Base-by-base conservation (phyloP, 1,139 yeast species). In the Blastobotrys indianensis region DNA sequence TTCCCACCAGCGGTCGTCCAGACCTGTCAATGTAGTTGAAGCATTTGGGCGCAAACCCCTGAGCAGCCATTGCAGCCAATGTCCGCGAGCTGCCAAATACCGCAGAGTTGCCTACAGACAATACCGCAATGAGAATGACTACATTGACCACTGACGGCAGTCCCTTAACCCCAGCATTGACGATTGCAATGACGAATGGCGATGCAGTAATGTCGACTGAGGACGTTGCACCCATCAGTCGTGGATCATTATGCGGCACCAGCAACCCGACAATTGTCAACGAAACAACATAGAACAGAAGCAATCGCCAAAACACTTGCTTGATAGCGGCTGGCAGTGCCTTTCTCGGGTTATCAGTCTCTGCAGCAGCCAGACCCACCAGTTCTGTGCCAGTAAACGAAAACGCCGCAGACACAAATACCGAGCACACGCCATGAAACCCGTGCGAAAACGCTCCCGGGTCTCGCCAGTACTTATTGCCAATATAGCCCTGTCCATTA, bases 361-460 rank as follows among this genome's bases (percentile, higher is more conserved):
- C 95, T 15, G 94, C 87, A 31, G 94, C 88, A 15, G 94, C 88
- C 54, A 87, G 70, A 46, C 94, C 94, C 48, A 82, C 83, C 60
- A 84, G 73, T 66, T 85, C 95, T 42, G 84, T 78, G 58, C 94
- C 94, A 46, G 90, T 90, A 59, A 85, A 83, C 2, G 95, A 80
- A 66, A 86, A 88, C 4, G 95, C 94, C 28, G 95, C 94, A 31
- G 82, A 77, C 42, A 87, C 86, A 58, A 88, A 84, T 28, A 83
- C 84, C 11, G 85, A 70, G 58, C 87, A 77, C 25, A 86, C 80
- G 54, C 96, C 96, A 62, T 87, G 86, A 70, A 77, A 86, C 48
- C 70, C 87, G 72, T 68, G 68, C 49, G 70, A 75, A 68, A 73
- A 79, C 5, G 86, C 76, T 43, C 85, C 86, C 0, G 84, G 83